phyloP scores from a whole-genome alignment of 176 grass and related monocot species.

The Calamus simplicifolius region DNA sequence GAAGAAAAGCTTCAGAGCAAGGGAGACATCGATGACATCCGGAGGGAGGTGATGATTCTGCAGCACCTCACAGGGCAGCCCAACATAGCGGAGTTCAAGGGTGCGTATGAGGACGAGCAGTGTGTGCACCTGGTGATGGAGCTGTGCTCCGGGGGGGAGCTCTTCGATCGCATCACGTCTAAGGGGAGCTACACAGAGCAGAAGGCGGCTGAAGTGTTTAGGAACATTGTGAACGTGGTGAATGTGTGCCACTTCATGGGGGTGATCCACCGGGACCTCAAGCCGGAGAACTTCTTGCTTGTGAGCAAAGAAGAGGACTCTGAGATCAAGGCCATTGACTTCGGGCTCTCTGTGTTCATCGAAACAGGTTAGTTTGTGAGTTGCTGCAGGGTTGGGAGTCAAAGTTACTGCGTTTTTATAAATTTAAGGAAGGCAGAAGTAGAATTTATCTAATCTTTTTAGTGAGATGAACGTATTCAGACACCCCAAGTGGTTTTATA shows the following conservation, averaged over 20 bases:
- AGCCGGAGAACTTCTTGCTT: constrained; percentile 85
- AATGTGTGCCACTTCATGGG: constrained; percentile 95
- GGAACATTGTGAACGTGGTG: constrained; percentile 59
- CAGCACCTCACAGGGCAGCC: constrained; percentile 86
- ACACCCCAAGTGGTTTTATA: too few species aligned
- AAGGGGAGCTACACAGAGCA: constrained; percentile 60
- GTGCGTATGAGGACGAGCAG: constrained; percentile 59
- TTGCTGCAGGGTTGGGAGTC: neutral
- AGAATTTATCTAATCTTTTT: too few species aligned
- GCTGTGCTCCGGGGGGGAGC: constrained; percentile 82
- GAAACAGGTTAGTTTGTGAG: constrained; percentile 44
- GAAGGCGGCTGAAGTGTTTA: constrained; percentile 52
- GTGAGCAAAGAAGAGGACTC: constrained; percentile 43
- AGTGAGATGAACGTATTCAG: too few species aligned
- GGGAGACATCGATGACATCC: constrained; percentile 61
- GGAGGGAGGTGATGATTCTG: constrained; percentile 81
- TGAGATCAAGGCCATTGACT: constrained; percentile 78
- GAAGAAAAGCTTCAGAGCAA: constrained; percentile 71
- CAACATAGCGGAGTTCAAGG: constrained; percentile 69
- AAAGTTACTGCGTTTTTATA: too few species aligned
- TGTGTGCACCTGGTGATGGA: constrained; percentile 81
- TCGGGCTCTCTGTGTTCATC: constrained; percentile 80
- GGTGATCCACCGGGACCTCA: constrained; percentile 82
- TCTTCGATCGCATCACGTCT: constrained; percentile 74
- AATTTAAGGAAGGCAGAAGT: too few species aligned